These are phyloP conservation scores for Sporothrix phasma DNA, from an alignment of 2,329 filamentous ascomycete genomes.

Conservation along the genomic window DNA sequence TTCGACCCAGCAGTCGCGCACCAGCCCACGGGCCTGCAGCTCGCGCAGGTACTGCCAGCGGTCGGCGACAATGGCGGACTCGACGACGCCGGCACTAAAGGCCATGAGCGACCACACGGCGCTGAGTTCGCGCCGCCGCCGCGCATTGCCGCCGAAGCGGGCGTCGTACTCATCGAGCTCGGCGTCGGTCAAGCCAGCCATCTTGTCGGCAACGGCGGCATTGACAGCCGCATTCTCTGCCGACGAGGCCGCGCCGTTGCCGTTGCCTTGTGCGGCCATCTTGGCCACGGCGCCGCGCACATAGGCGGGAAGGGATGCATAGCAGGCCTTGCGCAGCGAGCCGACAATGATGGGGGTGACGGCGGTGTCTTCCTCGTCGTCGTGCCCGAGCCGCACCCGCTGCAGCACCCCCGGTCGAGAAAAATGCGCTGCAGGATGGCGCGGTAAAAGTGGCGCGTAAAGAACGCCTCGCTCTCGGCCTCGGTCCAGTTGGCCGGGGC, in stretches of 20 bases:
- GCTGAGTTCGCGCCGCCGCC: conserved; percentile 67
- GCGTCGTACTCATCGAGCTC: conserved; percentile 63
- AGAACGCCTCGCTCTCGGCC: conserved; percentile 74
- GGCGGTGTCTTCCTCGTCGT: conserved; percentile 36
- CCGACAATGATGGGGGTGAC: conserved; percentile 81
- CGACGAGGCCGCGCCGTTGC: conserved; percentile 23
- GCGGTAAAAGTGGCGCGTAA: conserved; percentile 86
- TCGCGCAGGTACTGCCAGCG: conserved; percentile 81
- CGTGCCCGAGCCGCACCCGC: conserved; percentile 44
- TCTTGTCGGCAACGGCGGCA: conserved; percentile 52
- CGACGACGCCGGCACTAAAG: conserved; percentile 80
- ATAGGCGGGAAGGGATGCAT: conserved; percentile 64
- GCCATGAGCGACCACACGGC: conserved; percentile 94
- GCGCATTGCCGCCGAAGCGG: conserved; percentile 39
- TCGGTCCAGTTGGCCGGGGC: conserved; percentile 86
- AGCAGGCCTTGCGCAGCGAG: conserved; percentile 69
- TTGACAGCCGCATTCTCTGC: conserved; percentile 9
- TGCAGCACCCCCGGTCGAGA: conserved; percentile 71
- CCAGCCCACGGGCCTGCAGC: conserved; percentile 48
- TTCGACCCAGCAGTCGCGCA: conserved; percentile 79
- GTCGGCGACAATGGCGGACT: conserved; percentile 84
- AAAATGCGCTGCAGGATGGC: conserved; percentile 88
- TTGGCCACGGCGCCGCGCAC: conserved; percentile 73
- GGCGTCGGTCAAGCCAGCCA: conserved; percentile 59
- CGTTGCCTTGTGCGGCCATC: conserved; percentile 31